Base-by-base conservation (phyloP, 2,329 filamentous ascomycete genomes). In the Hymenoscyphus albidus region DNA sequence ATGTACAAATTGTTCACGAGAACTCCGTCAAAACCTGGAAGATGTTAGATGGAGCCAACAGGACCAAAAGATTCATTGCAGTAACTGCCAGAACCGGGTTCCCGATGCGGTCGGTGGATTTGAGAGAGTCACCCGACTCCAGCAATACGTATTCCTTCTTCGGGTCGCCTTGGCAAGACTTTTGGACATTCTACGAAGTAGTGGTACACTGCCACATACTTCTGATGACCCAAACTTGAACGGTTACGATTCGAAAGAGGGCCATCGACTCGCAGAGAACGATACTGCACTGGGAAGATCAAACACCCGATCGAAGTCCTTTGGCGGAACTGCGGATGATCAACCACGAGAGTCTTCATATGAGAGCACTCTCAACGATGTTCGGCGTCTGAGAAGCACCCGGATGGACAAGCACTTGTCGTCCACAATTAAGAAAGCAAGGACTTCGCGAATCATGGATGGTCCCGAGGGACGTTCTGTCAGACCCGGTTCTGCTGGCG, bases 351-450 rank as follows among this genome's bases (percentile, higher is more conserved):
- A 87, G 69, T 92, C 90, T 61, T 92, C 91, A 35, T 95, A 98
- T 75, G 94, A 98, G 79, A 96, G 93, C 78, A 97, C 94, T 58
- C 88, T 99, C 70, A 96, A 95, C 70, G 95, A 99, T 78, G 95
- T 99, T 75, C 89, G 93, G 72, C 86, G 95, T 67, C 79, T 99
- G 65, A 88, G 94, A 69, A 98, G 95, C 67, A 98, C 94, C 27
- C 88, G 95, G 38, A 89, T 98, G 74, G 94, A 99, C 74, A 94
- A 96, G 74, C 92, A 96, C 73, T 80, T 99, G 55, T 98, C 94
- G 42, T 96, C 92, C 27, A 97, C 93, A 60, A 93, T 94, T 76
- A 91, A 91, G 75, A 95, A 93, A 73, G 92, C 94, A 59, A 86
- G 95, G 70, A 92, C 92, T 32, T 98, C 95, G 9, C 86, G 92